phyloP scores from a whole-genome alignment of 306 rosid genomes.

The Cicer yamashitae region DNA sequence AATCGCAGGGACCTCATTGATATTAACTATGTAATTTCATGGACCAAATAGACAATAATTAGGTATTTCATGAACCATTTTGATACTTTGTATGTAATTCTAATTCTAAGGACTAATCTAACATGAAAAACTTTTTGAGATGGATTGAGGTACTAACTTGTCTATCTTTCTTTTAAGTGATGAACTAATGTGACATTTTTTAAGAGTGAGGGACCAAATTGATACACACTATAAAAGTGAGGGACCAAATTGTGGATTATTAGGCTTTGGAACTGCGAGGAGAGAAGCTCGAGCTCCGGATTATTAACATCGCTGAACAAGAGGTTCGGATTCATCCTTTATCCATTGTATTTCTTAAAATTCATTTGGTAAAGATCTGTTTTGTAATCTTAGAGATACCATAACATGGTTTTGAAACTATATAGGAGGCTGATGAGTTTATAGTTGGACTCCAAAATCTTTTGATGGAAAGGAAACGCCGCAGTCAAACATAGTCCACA shows the following conservation, averaged over 20 bases:
- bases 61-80: not conserved
- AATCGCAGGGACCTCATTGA: not conserved
- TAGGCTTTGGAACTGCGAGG: slow-evolving; percentile 91
- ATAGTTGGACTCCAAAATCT: slow-evolving; percentile 87
- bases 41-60: not conserved
- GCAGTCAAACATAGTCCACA: slow-evolving; percentile 85
- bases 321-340: slow-evolving; percentile 49
- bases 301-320: slow-evolving; percentile 73
- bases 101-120: too few species aligned
- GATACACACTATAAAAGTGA: not conserved
- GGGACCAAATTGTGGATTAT: not conserved
- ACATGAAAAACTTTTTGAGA: too few species aligned
- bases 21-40: not conserved
- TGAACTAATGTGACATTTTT: not conserved
- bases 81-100: not conserved
- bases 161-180: not conserved
- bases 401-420: slow-evolving; percentile 29
- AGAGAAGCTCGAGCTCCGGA: slow-evolving; percentile 77
- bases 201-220: not conserved
- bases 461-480: slow-evolving; percentile 79
- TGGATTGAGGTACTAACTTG: too few species aligned
- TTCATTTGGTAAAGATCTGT: not conserved
- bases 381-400: not conserved
- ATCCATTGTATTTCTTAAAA: not conserved
- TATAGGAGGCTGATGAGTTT: slow-evolving; percentile 91